phyloP scores from a whole-genome alignment of 768 basidiomycete genomes.

The Podaxis sp. region DNA sequence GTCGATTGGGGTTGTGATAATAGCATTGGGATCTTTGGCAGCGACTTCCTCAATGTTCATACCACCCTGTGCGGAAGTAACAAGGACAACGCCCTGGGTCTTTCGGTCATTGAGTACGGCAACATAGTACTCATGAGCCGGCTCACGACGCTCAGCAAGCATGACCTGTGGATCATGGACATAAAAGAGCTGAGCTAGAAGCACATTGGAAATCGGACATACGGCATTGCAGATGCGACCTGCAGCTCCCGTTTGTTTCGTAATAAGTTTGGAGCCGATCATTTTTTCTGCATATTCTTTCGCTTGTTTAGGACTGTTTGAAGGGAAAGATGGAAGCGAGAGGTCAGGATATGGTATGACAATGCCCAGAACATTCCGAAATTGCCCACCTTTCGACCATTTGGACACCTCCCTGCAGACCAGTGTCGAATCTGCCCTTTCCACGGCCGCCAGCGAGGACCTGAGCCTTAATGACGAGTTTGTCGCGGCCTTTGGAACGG shows the following conservation, averaged over 20 bases:
- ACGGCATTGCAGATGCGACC: slow-evolving; percentile 96
- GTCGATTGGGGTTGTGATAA: slow-evolving; percentile 92
- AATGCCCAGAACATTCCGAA: not conserved
- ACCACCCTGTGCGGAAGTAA: slow-evolving; percentile 91
- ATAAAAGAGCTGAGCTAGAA: not conserved
- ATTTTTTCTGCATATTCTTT: slow-evolving; percentile 85
- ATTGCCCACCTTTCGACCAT: slow-evolving; percentile 72
- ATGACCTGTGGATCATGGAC: slow-evolving; percentile 62
- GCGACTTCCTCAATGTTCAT: slow-evolving; percentile 99
- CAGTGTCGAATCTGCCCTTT: slow-evolving; percentile 95
- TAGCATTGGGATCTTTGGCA: slow-evolving; percentile 88
- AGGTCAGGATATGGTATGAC: not conserved
- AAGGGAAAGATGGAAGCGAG: not conserved
- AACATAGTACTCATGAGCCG: slow-evolving; percentile 96
- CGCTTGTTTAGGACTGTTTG: slow-evolving; percentile 75
- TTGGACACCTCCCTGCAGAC: slow-evolving; percentile 97
- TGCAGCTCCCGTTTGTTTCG: slow-evolving; percentile 93
- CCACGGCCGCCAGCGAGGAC: slow-evolving; percentile 98
- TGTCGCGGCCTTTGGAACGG: slow-evolving; percentile 50
- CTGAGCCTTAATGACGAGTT: slow-evolving; percentile 97
- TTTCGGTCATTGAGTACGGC: slow-evolving; percentile 95
- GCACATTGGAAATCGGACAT: slow-evolving; percentile 22
- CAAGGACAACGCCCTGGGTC: slow-evolving; percentile 85
- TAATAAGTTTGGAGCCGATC: slow-evolving; percentile 94
- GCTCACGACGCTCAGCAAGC: slow-evolving; percentile 92